Evolutionary conservation across 768 basidiomycete genomes (phyloP), one percentile per base, ranked within the genome.

Genomic region (Polyporus arcularius): DNA sequence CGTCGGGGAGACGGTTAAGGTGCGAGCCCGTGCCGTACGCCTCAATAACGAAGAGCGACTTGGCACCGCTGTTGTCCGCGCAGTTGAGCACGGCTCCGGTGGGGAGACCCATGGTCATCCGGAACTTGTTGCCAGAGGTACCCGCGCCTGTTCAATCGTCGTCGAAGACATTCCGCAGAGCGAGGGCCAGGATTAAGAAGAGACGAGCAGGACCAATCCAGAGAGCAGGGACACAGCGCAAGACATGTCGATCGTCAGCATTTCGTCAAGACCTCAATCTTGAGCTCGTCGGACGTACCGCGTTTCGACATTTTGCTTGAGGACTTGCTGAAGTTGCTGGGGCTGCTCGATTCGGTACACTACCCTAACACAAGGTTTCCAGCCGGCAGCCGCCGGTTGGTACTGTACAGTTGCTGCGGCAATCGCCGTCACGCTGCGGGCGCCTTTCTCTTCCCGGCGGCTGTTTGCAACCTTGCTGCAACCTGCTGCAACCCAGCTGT

Each of bases 11-110:
- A 78, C 97, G 85, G 86, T 98, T 98, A 52, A 98, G 86, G 75
- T 90, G 94, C 65, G 97, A 90, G 76, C 97, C 97, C 75, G 91
- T 92, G 55, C 96, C 92, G 73, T 87, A 95, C 56, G 97, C 94
- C 77, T 96, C 94, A 73, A 99, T 98, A 73, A 98, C 74, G 79
- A 80, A 97, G 66, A 97, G 84, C 58, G 90, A 94, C 82, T 98
- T 99, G 67, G 96, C 97, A 66, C 97, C 97, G 72, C 92, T 94
- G 88, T 99, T 99, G 83, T 99, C 97, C 53, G 95, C 95, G 78
- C 97, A 97, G 78, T 96, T 96, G 73, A 97, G 81, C 65, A 97
- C 94, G 68, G 94, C 94, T 67, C 93, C 94, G 65, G 92, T 90
- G 63, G 93, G 94, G 55, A 96, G 89, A 92, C 90, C 92, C 65